Evolutionary conservation across 805 yeast species (phyloP), one percentile per base, ranked within the genome.

Genomic region (Wickerhamiella parazyma): DNA sequence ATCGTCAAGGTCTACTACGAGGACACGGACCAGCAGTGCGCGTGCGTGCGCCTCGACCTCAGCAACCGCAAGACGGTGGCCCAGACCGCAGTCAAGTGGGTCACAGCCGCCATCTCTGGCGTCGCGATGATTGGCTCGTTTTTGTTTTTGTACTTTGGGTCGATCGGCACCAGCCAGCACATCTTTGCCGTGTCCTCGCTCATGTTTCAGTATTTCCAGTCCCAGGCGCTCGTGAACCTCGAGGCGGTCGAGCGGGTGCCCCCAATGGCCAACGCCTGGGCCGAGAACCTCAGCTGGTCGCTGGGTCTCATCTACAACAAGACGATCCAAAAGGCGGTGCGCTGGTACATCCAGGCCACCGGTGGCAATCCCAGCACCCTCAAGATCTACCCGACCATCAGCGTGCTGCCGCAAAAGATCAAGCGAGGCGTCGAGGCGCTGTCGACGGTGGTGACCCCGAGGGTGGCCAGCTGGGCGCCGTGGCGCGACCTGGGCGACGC

Each of bases 291-390:
- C 55, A 86, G 85, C 22, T 87, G 96, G 96, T 83, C 95, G 1
- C 82, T 87, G 81, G 96, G 96, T 2, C 68, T 87, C 47, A 83
- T 87, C 52, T 68, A 79, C 58, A 72, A 81, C 33, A 55, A 57
- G 2, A 87, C 86, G 58, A 82, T 87, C 94, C 95, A 87, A 62
- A 61, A 68, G 35, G 81, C 85, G 49, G 80, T 91, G 51, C 74
- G 79, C 59, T 89, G 98, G 98, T 89, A 89, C 61, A 78, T 89
- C 42, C 95, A 89, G 64, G 68, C 91, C 22, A 86, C 96, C 1
- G 96, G 96, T 39, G 96, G 96, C 34, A 63, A 71, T 1, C 95
- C 95, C 25, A 64, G 81, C 4, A 68, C 79, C 34, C 76, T 78
- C 55, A 64, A 82, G 49, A 35, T 50, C 4, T 71, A 76, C 12